Evolutionary conservation across 208 protist genomes (phyloP).

Genomic region (Giardia duodenalis): DNA sequence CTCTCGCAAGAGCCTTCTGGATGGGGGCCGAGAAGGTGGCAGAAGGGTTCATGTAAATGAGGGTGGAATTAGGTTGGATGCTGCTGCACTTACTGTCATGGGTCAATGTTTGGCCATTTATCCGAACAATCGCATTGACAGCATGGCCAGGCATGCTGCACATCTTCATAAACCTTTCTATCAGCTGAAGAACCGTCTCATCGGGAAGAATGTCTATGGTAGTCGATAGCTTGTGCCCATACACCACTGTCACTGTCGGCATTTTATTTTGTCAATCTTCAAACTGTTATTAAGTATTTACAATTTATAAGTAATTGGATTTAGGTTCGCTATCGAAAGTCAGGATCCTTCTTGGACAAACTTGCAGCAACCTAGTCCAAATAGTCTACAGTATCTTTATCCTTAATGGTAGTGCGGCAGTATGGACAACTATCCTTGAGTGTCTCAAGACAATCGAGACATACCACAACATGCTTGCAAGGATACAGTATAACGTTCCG

Average conservation of each 20-base stretch:
- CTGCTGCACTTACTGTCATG: not conserved
- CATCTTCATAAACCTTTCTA: not conserved
- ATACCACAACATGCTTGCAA: not conserved
- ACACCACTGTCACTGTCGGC: too few relatives aligned
- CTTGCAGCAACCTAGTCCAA: too few relatives aligned
- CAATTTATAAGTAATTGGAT: too few relatives aligned
- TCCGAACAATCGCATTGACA: not conserved
- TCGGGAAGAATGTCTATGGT: too few relatives aligned
- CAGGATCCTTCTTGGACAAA: too few relatives aligned
- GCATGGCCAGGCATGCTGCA: not conserved
- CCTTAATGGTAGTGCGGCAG: too few relatives aligned
- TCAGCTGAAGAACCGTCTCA: not conserved
- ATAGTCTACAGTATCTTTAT: too few relatives aligned
- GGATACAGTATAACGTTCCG: not conserved
- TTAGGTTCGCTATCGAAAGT: too few relatives aligned
- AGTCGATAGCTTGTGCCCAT: too few relatives aligned
- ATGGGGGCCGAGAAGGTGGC: not conserved
- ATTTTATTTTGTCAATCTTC: too few relatives aligned
- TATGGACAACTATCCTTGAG: not conserved
- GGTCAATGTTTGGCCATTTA: not conserved
- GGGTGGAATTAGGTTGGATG: not conserved
- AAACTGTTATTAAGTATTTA: too few relatives aligned
- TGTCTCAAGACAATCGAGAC: not conserved
- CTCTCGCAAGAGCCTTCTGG: not conserved
- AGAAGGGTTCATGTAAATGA: not conserved